Base-by-base conservation (phyloP, 2,329 filamentous ascomycete species). In the Fusarium nodosum region DNA sequence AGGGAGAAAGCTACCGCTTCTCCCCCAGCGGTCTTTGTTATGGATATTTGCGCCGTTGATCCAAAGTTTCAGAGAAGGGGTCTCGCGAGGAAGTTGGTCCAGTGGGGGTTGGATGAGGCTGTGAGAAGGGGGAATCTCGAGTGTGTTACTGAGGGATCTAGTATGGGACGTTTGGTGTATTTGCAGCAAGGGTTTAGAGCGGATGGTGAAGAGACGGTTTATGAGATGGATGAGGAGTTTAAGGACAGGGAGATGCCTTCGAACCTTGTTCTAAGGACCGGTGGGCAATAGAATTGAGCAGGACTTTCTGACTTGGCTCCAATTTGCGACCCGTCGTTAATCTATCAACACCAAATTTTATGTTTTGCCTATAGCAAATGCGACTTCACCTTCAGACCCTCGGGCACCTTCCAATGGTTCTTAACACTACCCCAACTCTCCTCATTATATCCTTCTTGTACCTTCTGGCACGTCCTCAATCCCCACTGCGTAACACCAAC, bases 371-470 rank as follows among this genome's bases (percentile, higher is more conserved):
- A 72, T 4, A 71, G 50, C 18, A 71, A 62, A 38, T 75, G 74
- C 15, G 64, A 54, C 52, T 73, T 75, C 13, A 79, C 74, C 60
- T 76, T 64, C 33, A 72, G 58, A 1, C 77, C 80, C 36, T 79
- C 78, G 0, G 84, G 82, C 72, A 74, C 74, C 74, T 80, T 79
- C 84, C 90, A 92, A 75, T 91, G 87, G 44, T 88, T 84, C 78
- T 87, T 87, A 54, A 92, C 80, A 1, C 86, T 86, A 30, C 84
- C 89, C 93, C 93, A 97, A 77, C 92, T 94, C 82, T 97, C 91
- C 60, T 90, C 88, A 76, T 89, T 94, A 75, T 96, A 97, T 59
- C 87, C 87, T 69, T 88, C 84, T 81, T 88, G 86, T 18, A 87
- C 83, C 77, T 86, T 87, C 69, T 81, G 78, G 56, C 85, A 95